These are phyloP conservation scores for Hanseniaspora pseudoguilliermondii DNA, from an alignment of 805 yeast genomes.

Conservation along the genomic window DNA sequence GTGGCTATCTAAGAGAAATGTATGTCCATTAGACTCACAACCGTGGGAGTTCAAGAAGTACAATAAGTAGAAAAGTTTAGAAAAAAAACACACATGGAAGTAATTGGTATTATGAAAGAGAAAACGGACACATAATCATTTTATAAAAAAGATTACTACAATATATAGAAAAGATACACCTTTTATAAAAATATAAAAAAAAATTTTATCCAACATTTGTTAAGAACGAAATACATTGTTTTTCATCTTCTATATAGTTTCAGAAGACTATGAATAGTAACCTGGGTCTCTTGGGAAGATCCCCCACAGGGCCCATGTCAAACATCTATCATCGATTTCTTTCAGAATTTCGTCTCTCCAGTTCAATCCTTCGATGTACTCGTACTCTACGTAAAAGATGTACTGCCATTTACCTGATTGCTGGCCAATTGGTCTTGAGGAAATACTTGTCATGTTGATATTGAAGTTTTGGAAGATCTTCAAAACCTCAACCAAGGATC, in stretches of 20 bases:
- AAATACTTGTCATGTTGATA: conserved; percentile 57
- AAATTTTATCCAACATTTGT: no score
- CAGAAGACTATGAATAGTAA: conserved; percentile 22
- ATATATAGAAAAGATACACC: no score
- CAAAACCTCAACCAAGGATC: conserved; percentile 58
- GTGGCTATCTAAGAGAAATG: conserved; percentile 90
- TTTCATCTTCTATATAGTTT: no score
- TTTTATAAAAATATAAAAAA: no score
- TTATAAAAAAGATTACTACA: no score
- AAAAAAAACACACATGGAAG: neutral
- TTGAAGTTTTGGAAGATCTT: conserved; percentile 41
- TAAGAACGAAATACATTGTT: no score
- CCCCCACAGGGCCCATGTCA: conserved; percentile 48
- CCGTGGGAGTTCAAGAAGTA: conserved; percentile 74
- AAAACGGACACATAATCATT: no score
- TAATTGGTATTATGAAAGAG: no score
- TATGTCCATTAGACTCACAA: conserved; percentile 90
- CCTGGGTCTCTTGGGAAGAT: conserved; percentile 36
- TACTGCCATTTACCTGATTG: conserved; percentile 53
- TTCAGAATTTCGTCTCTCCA: conserved; percentile 27
- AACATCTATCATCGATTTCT: conserved; percentile 34
- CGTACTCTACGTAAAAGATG: conserved; percentile 62
- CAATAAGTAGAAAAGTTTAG: conserved; percentile 38
- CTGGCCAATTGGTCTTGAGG: conserved; percentile 54
- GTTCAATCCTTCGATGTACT: conserved; percentile 24